phyloP scores from a whole-genome alignment of 768 basidiomycete species.

The Lactifluus subvellereus region DNA sequence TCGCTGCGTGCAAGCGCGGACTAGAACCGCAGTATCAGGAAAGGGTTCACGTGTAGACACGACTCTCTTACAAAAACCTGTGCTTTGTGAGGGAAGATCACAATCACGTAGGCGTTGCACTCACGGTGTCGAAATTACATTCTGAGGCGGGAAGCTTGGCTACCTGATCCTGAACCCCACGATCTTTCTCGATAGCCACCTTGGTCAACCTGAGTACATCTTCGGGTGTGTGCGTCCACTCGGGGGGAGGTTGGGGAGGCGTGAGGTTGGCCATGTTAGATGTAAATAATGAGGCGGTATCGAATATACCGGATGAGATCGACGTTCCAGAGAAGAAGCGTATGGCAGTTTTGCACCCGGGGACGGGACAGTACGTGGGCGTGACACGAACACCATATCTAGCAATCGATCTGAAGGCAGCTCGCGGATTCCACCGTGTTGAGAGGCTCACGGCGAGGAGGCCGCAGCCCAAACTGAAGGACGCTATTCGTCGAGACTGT shows the following conservation, averaged over 20 bases:
- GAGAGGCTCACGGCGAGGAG: conserved; percentile 11
- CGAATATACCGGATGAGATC: conserved; percentile 8
- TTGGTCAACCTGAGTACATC: conserved; percentile 48
- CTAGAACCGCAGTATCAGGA: conserved; percentile 35
- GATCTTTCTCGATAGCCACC: conserved; percentile 51
- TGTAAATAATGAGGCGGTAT: neutral
- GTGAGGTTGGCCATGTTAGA: conserved; percentile 42
- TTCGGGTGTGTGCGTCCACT: conserved; percentile 61
- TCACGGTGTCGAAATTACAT: conserved; percentile 62
- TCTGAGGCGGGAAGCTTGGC: conserved; percentile 51
- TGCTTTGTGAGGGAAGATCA: conserved; percentile 27
- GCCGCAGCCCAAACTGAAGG: conserved; percentile 6
- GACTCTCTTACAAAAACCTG: conserved; percentile 61
- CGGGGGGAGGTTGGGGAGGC: conserved; percentile 60
- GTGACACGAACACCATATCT: conserved; percentile 1
- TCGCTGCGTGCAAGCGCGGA: conserved; percentile 55
- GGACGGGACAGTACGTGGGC: neutral
- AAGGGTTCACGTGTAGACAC: conserved; percentile 15
- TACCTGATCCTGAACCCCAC: conserved; percentile 50
- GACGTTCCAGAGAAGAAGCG: conserved; percentile 12
- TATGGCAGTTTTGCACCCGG: neutral
- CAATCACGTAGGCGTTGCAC: conserved; percentile 25
- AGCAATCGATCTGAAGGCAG: conserved; percentile 10
- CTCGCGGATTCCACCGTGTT: conserved; percentile 11
- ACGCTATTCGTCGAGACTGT: conserved; percentile 10